Base-by-base conservation (phyloP, 495 filamentous ascomycete species). In the Saxophila tyrrhenica region DNA sequence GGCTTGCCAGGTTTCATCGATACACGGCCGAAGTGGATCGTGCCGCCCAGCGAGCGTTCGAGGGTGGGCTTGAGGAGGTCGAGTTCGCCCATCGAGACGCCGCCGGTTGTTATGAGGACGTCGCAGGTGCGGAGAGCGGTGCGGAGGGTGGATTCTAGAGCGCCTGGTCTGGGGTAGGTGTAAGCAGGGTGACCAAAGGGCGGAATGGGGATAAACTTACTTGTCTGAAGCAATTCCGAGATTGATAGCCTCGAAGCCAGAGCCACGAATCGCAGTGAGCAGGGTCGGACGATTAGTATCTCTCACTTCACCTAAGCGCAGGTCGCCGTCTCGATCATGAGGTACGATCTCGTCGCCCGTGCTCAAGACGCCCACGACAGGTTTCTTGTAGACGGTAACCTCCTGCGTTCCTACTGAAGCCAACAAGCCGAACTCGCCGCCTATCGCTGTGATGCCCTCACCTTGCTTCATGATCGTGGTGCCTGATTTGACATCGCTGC, bases 1-100 rank as follows among this genome's bases (percentile, higher is more conserved):
- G 92, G 92, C 67, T 96, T 97, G 19, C 92, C 92, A 0, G 92
- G 92, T 71, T 97, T 97, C 92, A 99, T 97, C 24, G 83, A 78
- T 5, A 97, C 94, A 24, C 94, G 82, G 39, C 92, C 92, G 64
- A 99, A 99, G 68, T 97, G 92, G 62, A 99, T 94, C 0, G 85
- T 94, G 15, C 92, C 92, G 54, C 88, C 86, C 3, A 97, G 78
- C 1, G 81, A 75, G 50, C 90, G 83, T 71, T 97, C 92, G 64
- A 99, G 88, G 3, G 89, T 96, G 1, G 94, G 92, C 68, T 99
- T 99, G 47, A 99, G 81, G 25, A 99, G 81, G 65, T 99, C 92
- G 0, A 95, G 81, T 70, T 99, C 92, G 56, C 92, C 92, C 92
- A 99, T 99, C 15, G 89, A 95, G 20, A 96, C 92, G 19, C 92